Conservation (phyloP, 345 rosid genomes). For the Pseudoturritis turrita region DNA sequence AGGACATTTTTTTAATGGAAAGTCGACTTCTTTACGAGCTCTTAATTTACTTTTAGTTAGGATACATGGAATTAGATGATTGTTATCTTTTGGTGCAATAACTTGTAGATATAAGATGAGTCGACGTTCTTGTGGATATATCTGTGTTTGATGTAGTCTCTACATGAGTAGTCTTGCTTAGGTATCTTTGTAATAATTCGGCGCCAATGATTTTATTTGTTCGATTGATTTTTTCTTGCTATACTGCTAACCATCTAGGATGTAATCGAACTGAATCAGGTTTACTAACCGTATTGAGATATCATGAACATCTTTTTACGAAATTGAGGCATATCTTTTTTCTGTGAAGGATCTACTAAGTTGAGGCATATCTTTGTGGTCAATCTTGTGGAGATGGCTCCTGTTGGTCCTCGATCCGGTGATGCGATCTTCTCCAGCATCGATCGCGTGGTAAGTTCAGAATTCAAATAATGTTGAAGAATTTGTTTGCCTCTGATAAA, state of each 20-base stretch:
- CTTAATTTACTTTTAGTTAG: background rate
- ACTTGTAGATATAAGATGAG: background rate
- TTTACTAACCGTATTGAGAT: too few species aligned
- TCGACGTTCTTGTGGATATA: background rate
- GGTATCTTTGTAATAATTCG: background rate
- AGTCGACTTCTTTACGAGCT: background rate
- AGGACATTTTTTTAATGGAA: background rate
- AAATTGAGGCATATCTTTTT: too few species aligned
- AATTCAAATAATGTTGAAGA: background rate
- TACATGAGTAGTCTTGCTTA: background rate
- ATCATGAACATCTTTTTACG: too few species aligned
- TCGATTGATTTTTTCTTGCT: too few species aligned
- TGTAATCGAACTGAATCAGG: too few species aligned
- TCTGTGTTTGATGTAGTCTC: background rate
- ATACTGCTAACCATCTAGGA: too few species aligned
- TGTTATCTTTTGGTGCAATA: background rate
- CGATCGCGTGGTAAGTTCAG: constrained; percentile 67
- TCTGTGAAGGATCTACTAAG: too few species aligned
- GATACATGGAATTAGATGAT: background rate
- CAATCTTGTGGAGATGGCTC: constrained; percentile 43
- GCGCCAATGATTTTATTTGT: too few species aligned
- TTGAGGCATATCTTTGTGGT: too few species aligned
- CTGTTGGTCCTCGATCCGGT: constrained; percentile 78
- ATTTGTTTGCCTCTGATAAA: too few species aligned
- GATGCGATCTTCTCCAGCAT: constrained; percentile 87